Evolutionary conservation across 2,329 filamentous ascomycete genomes (phyloP).

Genomic region (Coniochaeta ligniaria): DNA sequence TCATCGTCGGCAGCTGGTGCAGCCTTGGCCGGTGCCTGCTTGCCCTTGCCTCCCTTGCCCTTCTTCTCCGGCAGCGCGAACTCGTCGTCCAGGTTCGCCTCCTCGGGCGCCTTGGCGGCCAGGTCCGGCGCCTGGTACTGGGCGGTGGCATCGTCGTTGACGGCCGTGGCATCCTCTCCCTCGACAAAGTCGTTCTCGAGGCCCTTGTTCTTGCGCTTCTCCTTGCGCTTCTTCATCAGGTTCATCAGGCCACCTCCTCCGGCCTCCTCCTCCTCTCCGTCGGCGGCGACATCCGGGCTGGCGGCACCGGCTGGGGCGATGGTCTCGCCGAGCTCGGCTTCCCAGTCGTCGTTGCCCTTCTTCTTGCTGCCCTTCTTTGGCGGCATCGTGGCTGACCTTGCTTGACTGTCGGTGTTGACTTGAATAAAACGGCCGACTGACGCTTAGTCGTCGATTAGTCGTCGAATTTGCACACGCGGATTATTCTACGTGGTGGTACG

Average conservation of each 20-base stretch:
- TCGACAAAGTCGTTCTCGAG: slow-evolving; percentile 65
- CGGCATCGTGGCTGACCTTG: slow-evolving; percentile 54
- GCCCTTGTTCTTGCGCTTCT: slow-evolving; percentile 88
- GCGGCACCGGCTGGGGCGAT: slow-evolving; percentile 53
- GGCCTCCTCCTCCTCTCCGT: slow-evolving; percentile 47
- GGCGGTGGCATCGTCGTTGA: slow-evolving; percentile 27
- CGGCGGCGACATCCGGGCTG: slow-evolving; percentile 35
- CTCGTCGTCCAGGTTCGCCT: slow-evolving; percentile 78
- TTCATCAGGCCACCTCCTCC: slow-evolving; percentile 67
- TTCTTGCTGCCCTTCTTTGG: slow-evolving; percentile 89
- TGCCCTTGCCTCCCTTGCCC: slow-evolving; percentile 51
- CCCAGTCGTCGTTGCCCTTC: slow-evolving; percentile 89
- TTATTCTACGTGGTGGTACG: not conserved
- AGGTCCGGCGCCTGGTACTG: slow-evolving; percentile 37
- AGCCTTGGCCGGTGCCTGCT: slow-evolving; percentile 35
- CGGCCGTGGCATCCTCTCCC: slow-evolving; percentile 50
- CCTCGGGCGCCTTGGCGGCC: slow-evolving; percentile 64
- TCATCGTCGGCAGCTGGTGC: slow-evolving; percentile 33
- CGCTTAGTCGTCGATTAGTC: not conserved
- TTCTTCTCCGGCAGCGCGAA: slow-evolving; percentile 77
- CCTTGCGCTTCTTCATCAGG: slow-evolving; percentile 73
- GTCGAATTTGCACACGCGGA: not conserved
- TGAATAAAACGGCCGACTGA: too few species aligned
- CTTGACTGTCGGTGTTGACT: not conserved
- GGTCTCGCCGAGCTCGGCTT: slow-evolving; percentile 80